A percentile compares a stretch with the other conserved stretches of the same genome.
Evolutionary conservation across 2,329 filamentous ascomycete species (phyloP).

Genomic region (Exophiala bonariae): DNA sequence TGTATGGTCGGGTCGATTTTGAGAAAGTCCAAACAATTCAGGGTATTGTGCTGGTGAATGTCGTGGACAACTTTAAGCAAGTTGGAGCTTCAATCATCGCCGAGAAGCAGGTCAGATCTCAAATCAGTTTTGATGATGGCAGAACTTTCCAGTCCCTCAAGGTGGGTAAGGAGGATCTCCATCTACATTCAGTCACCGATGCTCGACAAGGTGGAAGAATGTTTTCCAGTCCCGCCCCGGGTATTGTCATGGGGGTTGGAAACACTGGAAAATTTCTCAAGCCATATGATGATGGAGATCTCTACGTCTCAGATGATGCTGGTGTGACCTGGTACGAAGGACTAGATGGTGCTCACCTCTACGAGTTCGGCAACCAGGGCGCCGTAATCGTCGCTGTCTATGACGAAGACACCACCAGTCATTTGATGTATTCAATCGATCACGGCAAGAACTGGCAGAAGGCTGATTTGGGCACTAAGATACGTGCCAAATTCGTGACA

Average conservation of each 20-base stretch:
- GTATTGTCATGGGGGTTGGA: conserved; percentile 89
- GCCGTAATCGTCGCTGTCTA: conserved; percentile 81
- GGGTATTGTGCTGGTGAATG: conserved; percentile 87
- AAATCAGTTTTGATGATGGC: conserved; percentile 95
- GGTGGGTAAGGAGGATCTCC: conserved; percentile 66
- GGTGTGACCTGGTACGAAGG: conserved; percentile 77
- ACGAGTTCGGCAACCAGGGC: conserved; percentile 93
- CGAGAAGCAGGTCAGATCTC: conserved; percentile 70
- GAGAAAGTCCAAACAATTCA: conserved; percentile 91
- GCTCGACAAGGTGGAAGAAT: conserved; percentile 79
- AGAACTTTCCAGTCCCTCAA: conserved; percentile 77
- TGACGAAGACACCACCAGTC: conserved; percentile 63
- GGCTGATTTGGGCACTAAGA: conserved; percentile 65
- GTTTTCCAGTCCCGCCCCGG: conserved; percentile 91
- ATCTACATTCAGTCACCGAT: conserved; percentile 90
- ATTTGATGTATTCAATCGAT: conserved; percentile 78
- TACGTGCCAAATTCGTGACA: conserved; percentile 73
- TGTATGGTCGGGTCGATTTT: conserved; percentile 79
- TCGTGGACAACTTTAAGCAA: conserved; percentile 81
- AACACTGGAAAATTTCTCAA: conserved; percentile 78
- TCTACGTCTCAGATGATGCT: conserved; percentile 89
- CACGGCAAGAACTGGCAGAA: conserved; percentile 83
- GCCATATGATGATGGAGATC: conserved; percentile 69
- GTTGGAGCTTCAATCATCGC: conserved; percentile 55
- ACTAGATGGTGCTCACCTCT: conserved; percentile 82